Conservation (phyloP, 768 basidiomycete genomes). For the Panellus pusillus region DNA sequence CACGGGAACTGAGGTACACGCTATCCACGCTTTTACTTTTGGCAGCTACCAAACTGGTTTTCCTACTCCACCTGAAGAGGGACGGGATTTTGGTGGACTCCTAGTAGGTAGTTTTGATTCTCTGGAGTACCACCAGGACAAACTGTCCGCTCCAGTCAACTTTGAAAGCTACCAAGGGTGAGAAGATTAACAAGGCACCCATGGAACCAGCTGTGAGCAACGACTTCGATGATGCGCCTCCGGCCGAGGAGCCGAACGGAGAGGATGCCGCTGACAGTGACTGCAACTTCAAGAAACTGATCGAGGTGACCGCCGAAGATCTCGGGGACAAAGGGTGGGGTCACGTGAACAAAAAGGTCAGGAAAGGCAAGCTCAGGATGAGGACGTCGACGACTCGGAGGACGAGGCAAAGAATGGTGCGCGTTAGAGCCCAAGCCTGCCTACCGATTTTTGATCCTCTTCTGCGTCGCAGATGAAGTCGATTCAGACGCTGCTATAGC, state of each 20-base stretch:
- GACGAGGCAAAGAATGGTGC: conserved; percentile 30
- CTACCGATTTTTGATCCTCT: conserved; percentile 11
- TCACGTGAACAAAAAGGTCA: conserved; percentile 59
- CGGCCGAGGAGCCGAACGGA: conserved; percentile 29
- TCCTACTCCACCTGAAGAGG: conserved; percentile 41
- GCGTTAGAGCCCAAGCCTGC: neutral
- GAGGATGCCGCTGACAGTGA: conserved; percentile 22
- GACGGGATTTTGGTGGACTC: conserved; percentile 70
- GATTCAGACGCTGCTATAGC: conserved; percentile 23
- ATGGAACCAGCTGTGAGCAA: conserved; percentile 32
- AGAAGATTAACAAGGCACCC: conserved; percentile 56
- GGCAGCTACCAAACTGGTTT: conserved; percentile 6
- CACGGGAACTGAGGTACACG: no score
- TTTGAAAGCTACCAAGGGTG: conserved; percentile 57
- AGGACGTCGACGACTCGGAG: no score
- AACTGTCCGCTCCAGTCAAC: conserved; percentile 48
- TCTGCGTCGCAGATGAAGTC: conserved; percentile 24
- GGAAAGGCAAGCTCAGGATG: conserved; percentile 47
- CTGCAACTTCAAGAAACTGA: conserved; percentile 21
- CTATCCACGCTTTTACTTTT: no score
- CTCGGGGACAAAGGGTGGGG: conserved; percentile 75
- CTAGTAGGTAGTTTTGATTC: conserved; percentile 54
- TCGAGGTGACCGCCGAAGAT: conserved; percentile 32
- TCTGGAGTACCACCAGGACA: conserved; percentile 7
- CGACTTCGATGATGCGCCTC: conserved; percentile 29